Evolutionary conservation across 2,329 filamentous ascomycete genomes (phyloP).

Genomic region (Leptographium lundbergii): DNA sequence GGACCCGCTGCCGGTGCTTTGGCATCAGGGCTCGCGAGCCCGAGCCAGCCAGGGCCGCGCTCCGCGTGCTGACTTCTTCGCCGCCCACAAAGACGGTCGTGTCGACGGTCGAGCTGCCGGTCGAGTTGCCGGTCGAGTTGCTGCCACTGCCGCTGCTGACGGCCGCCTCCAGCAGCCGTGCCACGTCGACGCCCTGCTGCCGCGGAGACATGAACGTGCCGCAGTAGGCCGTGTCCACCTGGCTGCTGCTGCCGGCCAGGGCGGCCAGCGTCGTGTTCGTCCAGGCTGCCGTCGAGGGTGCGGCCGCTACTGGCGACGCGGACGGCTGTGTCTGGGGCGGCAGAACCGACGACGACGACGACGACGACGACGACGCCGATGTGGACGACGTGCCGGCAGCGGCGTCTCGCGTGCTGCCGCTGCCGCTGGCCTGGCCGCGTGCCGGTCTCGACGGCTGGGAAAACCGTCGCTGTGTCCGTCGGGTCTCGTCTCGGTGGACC

Average conservation of each 20-base stretch:
- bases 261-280: not conserved
- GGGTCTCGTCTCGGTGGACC: constrained; percentile 6
- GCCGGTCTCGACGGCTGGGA: not conserved
- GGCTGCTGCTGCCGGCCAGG: not conserved
- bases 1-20: not conserved
- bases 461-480: constrained; percentile 1
- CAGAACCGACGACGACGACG: not conserved
- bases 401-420: not conserved
- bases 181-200: not conserved
- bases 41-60: not conserved
- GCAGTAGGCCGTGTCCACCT: not conserved
- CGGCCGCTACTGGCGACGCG: not conserved
- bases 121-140: not conserved
- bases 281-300: not conserved
- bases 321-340: not conserved
- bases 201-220: not conserved
- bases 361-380: not conserved
- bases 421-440: not conserved
- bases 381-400: not conserved
- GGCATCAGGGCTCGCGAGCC: not conserved
- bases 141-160: not conserved
- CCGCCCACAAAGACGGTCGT: not conserved
- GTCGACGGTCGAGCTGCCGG: not conserved
- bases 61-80: not conserved
- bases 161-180: not conserved